Evolutionary conservation across 2,329 filamentous ascomycete genomes (phyloP).

Genomic region (Xylaria sp.): DNA sequence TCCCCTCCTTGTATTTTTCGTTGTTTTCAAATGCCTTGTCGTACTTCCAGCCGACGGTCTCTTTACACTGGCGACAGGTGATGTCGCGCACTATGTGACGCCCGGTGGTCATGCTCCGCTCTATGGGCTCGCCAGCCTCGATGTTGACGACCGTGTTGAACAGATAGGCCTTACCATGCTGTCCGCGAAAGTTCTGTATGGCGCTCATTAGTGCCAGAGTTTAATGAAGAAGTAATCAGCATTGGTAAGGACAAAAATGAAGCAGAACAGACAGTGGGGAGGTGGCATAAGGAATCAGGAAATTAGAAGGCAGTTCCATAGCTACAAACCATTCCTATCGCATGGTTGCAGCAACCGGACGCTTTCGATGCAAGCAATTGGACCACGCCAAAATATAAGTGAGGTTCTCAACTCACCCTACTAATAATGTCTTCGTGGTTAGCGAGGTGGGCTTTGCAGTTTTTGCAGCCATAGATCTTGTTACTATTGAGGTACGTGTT

Average conservation of each 20-base stretch:
- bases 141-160: slow-evolving; percentile 96
- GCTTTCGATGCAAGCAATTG: background rate
- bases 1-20: slow-evolving; percentile 99
- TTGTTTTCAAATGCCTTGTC: slow-evolving; percentile 92
- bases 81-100: slow-evolving; percentile 96
- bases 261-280: no score
- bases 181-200: slow-evolving; percentile 87
- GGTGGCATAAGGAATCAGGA: background rate
- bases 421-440: slow-evolving; percentile 98
- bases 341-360: no score
- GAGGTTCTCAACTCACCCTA: slow-evolving; percentile 67
- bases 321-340: no score
- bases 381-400: background rate
- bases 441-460: slow-evolving; percentile 93
- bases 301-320: no score
- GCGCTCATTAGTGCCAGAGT: slow-evolving; percentile 6
- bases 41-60: slow-evolving; percentile 98
- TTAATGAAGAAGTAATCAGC: no score
- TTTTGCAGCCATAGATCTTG: slow-evolving; percentile 93
- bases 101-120: slow-evolving; percentile 98
- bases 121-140: slow-evolving; percentile 81
- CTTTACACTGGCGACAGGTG: slow-evolving; percentile 87
- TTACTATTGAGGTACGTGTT: slow-evolving; percentile 88
- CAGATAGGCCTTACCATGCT: slow-evolving; percentile 97
- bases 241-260: no score